Base-by-base conservation (phyloP, 192 early-diverging fungal genomes). In the Coemansia sp. region DNA sequence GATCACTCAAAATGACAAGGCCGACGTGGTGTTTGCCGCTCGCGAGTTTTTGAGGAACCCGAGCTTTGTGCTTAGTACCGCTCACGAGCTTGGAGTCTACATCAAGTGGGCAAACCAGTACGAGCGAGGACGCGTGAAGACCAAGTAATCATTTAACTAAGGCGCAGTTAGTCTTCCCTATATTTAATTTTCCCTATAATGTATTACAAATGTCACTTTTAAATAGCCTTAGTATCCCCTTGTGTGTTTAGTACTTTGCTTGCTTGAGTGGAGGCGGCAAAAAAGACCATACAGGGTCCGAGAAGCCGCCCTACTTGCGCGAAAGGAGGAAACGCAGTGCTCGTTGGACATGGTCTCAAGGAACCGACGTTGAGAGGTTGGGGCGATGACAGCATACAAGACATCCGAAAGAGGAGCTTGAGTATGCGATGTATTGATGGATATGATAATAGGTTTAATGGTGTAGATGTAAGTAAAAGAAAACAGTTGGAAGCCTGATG, bases 1-100 rank as follows among this genome's bases (percentile, higher is more conserved):
- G 4, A 85, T 95, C n/a, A 50, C 97, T 14, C 63, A 85, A 33
- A 47, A 68, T 0, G 83, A 84, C 11, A 69, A 84, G 63, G 95
- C 96, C 3, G 94, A 97, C 74, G 50, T 91, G 38, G 78, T 97
- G 6, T 85, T 91, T 9, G 35, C 92, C 6, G 95, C 78, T 17
- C 85, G 95, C 19, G 85, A 75, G 23, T 87, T 91, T 67, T 74
- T 97, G 75, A 76, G 89, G 46, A 83, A 96, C 59, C 83, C 91
- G n/a, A 75, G 58, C 33, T 96, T 88, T 80, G 88, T 86, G 6
- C 58, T 89, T 32, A 75, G 86, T 23, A 88, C 89, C 33, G 94
- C 88, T 23, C 28, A 67, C 9, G 84, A 93, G 52, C 74, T 96
- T 35, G 88, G 84, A 23, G 87, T 90, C n/a, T 85, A 88, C 26